These are phyloP conservation scores for Pichia heedii DNA, from an alignment of 805 yeast species.

Conservation along the genomic window DNA sequence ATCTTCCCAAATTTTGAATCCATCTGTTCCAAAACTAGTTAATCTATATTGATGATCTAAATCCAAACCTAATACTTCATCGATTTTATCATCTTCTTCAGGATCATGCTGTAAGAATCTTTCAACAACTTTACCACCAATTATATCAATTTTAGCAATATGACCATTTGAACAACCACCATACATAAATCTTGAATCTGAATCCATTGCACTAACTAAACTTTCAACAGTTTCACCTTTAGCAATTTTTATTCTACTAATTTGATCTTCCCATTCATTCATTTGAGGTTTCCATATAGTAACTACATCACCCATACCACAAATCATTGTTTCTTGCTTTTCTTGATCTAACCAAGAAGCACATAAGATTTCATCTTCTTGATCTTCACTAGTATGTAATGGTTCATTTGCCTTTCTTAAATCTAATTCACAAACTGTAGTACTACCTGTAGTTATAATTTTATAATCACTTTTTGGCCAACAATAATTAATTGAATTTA, in stretches of 20 bases:
- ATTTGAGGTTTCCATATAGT: slow-evolving; percentile 76
- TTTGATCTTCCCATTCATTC: slow-evolving; percentile 68
- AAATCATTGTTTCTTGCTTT: slow-evolving; percentile 41
- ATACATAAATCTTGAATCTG: slow-evolving; percentile 52
- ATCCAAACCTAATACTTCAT: slow-evolving; percentile 72
- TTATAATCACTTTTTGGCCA: slow-evolving; percentile 68
- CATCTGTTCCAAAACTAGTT: slow-evolving; percentile 77
- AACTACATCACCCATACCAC: slow-evolving; percentile 82
- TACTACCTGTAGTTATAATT: slow-evolving; percentile 72
- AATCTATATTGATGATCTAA: slow-evolving; percentile 74
- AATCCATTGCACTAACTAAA: slow-evolving; percentile 47
- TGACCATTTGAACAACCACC: slow-evolving; percentile 75
- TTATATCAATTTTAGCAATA: slow-evolving; percentile 57
- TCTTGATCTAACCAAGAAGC: slow-evolving; percentile 60
- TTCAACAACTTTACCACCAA: slow-evolving; percentile 54
- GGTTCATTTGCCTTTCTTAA: slow-evolving; percentile 52
- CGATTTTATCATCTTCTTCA: slow-evolving; percentile 64
- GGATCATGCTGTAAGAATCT: slow-evolving; percentile 53
- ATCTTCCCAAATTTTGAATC: slow-evolving; percentile 65
- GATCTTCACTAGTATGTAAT: slow-evolving; percentile 67
- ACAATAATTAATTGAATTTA: slow-evolving; percentile 66
- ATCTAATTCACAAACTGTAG: slow-evolving; percentile 73
- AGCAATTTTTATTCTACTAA: slow-evolving; percentile 61
- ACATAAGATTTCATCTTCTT: slow-evolving; percentile 84
- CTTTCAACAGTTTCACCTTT: slow-evolving; percentile 63